These are phyloP conservation scores for Sabuloglossum arenarium DNA, from an alignment of 495 filamentous ascomycete genomes.

Conservation along the genomic window DNA sequence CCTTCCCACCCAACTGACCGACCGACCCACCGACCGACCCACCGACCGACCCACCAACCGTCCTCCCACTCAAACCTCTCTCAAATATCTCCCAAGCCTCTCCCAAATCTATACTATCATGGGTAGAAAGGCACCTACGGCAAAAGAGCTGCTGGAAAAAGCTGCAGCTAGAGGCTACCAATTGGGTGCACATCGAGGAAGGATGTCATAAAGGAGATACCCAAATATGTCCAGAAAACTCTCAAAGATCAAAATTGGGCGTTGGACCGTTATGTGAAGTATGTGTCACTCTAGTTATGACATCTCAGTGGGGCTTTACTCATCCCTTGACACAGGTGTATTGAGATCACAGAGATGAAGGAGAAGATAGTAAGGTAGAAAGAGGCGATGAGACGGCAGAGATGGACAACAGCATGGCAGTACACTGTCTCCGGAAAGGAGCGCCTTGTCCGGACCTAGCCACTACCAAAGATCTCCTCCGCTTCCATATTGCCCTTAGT, in stretches of 20 bases:
- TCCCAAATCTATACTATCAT: neutral
- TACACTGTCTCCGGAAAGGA: too few species aligned
- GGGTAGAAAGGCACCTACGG: neutral
- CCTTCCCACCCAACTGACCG: too few species aligned
- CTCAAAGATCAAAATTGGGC: neutral
- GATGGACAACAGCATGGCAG: neutral
- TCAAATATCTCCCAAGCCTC: too few species aligned
- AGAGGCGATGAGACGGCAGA: neutral
- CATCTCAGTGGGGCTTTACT: neutral
- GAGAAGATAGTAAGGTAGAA: neutral
- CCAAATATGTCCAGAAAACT: neutral
- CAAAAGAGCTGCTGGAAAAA: neutral
- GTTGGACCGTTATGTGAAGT: neutral
- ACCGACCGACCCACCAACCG: too few species aligned
- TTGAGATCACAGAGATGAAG: neutral
- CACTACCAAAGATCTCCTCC: too few species aligned
- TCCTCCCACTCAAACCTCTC: neutral
- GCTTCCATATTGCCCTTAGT: too few species aligned
- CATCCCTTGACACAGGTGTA: neutral
- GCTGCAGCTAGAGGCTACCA: neutral
- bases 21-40: too few species aligned
- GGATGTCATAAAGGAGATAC: neutral
- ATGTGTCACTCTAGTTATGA: neutral
- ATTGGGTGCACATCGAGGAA: neutral
- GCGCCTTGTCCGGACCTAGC: too few species aligned